Evolutionary conservation across 1,284 basidiomycete species (phyloP), one percentile per base, ranked within the genome.

Genomic region (Malassezia arunalokei): DNA sequence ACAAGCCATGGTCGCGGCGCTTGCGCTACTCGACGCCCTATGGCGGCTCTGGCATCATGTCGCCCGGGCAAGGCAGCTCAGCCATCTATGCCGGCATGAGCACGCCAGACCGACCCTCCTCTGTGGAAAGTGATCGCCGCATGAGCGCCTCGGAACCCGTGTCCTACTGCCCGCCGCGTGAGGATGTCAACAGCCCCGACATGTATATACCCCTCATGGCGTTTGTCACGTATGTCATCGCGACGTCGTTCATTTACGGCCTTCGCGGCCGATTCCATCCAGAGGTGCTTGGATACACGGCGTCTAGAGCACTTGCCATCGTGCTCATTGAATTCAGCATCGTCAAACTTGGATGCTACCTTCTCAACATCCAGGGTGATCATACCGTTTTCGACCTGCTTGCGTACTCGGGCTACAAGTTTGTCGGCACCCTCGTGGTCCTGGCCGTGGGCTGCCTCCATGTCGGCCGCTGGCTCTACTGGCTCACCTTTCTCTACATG

Each of bases 151-250:
- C 20, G 17, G 53, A 55, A 33, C 47, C 47, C 28, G 53, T 55
- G 15, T 46, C 47, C 20, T 96, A 83, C 80, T 81, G 85, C 50
- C 78, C 87, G 3, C 94, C 92, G 0, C 76, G 92, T 49, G 90
- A 96, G 43, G 92, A 98, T 71, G 81, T 96, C 62, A 98, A 98
- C 72, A 85, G 83, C 49, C 92, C 94, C 0, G 92, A 98, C 75
- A 77, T 96, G 24, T 98, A 98, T 75, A 96, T 98, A 58, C 92
- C 94, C 5, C 87, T 83, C 15, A 98, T 98, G 92, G 86, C 90
- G 0, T 79, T 98, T 28, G 87, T 94, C 17, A 96, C 94, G 0
- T 98, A 96, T 73, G 85, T 95, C 60, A 83, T 98, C 24, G 78
- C 94, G 4, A 87, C 87, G 1, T 71, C 68, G 30, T 78, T 95